phyloP scores from a whole-genome alignment of 768 basidiomycete species.

The Leucocoprinus birnbaumii region DNA sequence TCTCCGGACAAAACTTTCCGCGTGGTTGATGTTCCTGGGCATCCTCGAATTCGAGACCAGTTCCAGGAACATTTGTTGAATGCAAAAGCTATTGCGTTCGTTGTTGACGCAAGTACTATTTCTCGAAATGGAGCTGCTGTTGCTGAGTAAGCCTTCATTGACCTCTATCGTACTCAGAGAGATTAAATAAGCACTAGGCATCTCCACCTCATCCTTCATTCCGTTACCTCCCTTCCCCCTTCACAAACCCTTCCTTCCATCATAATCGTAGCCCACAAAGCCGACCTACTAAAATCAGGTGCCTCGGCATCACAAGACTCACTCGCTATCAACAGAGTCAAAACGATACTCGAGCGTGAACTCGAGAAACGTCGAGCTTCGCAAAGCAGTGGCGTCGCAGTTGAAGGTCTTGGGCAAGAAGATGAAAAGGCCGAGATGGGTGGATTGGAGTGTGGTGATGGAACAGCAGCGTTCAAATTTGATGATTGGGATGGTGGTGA shows the following conservation, averaged over 20 bases:
- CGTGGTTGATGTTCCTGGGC: constrained; percentile 80
- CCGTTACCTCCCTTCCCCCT: constrained; percentile 69
- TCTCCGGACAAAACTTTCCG: constrained; percentile 42
- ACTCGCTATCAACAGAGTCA: constrained; percentile 68
- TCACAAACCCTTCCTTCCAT: constrained; percentile 60
- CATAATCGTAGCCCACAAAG: constrained; percentile 73
- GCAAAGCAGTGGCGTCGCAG: constrained; percentile 60
- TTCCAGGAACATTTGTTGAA: constrained; percentile 62
- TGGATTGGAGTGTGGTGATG: constrained; percentile 65
- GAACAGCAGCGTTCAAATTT: constrained; percentile 63
- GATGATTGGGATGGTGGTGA: constrained; percentile 85
- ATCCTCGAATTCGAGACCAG: constrained; percentile 75
- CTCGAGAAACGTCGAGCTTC: constrained; percentile 72
- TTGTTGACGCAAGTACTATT: constrained; percentile 76
- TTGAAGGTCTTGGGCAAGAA: constrained; percentile 75
- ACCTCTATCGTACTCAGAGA: not conserved
- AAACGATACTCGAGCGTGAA: constrained; percentile 78
- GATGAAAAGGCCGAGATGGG: constrained; percentile 64
- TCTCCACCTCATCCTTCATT: constrained; percentile 68
- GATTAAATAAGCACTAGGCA: constrained; percentile 43
- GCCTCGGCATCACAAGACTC: constrained; percentile 23
- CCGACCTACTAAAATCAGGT: constrained; percentile 58
- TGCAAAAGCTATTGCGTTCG: constrained; percentile 69
- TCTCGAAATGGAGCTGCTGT: constrained; percentile 73
- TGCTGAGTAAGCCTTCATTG: constrained; percentile 64